Percentiles rank a stretch among this genome's conserved stretches.
Conservation (phyloP, 2,329 filamentous ascomycete species). For the Fusarium sp. region DNA sequence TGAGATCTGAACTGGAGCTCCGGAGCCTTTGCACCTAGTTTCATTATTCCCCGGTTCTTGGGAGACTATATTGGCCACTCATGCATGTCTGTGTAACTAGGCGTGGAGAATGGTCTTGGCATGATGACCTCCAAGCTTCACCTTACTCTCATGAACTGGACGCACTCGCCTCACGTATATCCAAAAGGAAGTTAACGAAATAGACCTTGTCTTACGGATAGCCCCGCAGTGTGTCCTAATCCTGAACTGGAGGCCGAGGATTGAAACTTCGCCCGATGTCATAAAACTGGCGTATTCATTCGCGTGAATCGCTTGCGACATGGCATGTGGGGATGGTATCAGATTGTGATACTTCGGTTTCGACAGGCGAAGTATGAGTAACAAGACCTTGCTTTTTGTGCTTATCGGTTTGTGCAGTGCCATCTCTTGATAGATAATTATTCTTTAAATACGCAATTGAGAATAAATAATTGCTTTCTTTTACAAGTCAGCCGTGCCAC, state of each 20-base stretch:
- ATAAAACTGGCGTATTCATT: not conserved
- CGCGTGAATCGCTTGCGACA: not conserved
- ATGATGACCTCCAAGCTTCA: not conserved
- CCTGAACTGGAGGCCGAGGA: not conserved
- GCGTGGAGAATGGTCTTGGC: slow-evolving; percentile 23
- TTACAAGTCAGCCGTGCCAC: not conserved
- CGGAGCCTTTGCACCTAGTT: slow-evolving; percentile 13
- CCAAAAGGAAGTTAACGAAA: not conserved
- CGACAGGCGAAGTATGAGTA: not conserved
- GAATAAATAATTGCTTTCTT: no score
- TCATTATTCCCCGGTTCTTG: not conserved
- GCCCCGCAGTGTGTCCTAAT: not conserved
- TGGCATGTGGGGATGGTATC: not conserved
- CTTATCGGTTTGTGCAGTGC: not conserved
- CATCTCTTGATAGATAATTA: not conserved
- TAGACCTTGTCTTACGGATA: not conserved
- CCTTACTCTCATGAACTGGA: not conserved
- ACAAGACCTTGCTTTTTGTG: not conserved
- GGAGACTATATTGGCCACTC: not conserved
- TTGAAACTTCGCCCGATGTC: not conserved
- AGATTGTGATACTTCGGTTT: not conserved
- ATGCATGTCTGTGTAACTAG: not conserved
- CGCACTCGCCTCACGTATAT: not conserved
- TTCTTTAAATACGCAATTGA: not conserved
- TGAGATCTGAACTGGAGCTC: not conserved